Evolutionary conservation across 116 monocot species (phyloP).

Genomic region (Trichopus zeylanicus): DNA sequence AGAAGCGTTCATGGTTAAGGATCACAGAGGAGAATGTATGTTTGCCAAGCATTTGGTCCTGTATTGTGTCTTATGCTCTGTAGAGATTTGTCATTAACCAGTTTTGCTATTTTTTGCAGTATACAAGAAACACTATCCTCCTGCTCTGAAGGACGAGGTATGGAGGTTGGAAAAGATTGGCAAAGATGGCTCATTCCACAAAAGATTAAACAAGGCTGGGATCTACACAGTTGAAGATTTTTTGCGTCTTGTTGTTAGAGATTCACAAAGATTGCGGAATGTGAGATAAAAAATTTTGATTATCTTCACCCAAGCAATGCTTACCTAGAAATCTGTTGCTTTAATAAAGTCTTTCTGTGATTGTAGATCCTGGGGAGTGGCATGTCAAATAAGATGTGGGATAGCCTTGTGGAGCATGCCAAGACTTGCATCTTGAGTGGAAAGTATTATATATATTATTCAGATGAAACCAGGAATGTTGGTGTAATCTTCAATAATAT

Average conservation of each 20-base stretch:
- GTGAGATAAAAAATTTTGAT: constrained; percentile 25
- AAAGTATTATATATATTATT: constrained; percentile 81
- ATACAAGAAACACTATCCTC: constrained; percentile 94
- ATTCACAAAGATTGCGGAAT: constrained; percentile 56
- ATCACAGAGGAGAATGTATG: constrained; percentile 81
- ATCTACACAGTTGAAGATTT: constrained; percentile 80
- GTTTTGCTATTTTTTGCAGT: constrained; percentile 30
- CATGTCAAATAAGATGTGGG: constrained; percentile 99
- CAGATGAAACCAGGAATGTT: constrained; percentile 59
- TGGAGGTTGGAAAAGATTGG: constrained; percentile 98
- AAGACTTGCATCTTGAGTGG: constrained; percentile 87
- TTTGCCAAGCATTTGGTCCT: constrained; percentile 1
- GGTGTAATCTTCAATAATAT: constrained; percentile 93
- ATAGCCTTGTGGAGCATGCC: constrained; percentile 88
- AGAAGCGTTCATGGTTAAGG: constrained; percentile 74
- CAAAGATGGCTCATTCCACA: constrained; percentile 94
- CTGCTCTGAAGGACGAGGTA: constrained; percentile 75
- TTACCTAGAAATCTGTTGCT: background rate
- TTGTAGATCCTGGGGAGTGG: constrained; percentile 85
- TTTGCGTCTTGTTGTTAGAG: constrained; percentile 59
- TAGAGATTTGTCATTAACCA: background rate
- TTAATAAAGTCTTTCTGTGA: background rate
- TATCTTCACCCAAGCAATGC: background rate
- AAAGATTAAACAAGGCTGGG: constrained; percentile 54
- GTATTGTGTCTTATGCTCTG: background rate